A percentile compares a stretch with the other conserved stretches of the same genome.
Evolutionary conservation across 345 rosid genomes (phyloP).

Genomic region (Microthlaspi erraticum): DNA sequence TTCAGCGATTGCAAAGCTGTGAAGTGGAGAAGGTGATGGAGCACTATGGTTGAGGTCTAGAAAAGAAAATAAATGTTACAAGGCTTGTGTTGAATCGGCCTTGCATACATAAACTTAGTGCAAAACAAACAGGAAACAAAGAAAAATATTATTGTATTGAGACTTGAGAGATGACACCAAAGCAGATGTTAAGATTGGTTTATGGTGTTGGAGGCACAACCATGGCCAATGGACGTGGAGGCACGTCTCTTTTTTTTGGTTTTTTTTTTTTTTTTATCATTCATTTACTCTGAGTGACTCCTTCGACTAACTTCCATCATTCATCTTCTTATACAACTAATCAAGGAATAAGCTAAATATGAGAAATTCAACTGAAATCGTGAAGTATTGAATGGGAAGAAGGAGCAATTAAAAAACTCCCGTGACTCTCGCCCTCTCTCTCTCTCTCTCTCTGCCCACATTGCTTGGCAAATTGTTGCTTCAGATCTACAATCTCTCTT

Average conservation of each 20-base stretch:
- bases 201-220: slow-evolving; percentile 46
- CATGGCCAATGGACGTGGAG: slow-evolving; percentile 30
- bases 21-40: slow-evolving; percentile 37
- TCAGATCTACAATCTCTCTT: slow-evolving; percentile 38
- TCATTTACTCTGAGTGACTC: slow-evolving; percentile 30
- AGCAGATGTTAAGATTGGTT: slow-evolving; percentile 29
- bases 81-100: slow-evolving; percentile 23
- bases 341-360: background rate
- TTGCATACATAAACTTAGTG: background rate
- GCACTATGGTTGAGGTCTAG: slow-evolving; percentile 18
- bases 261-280: background rate
- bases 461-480: slow-evolving; percentile 23
- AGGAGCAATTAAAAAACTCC: slow-evolving; percentile 23
- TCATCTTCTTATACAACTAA: background rate
- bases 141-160: slow-evolving; percentile 8
- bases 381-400: slow-evolving; percentile 28
- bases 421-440: slow-evolving; percentile 35
- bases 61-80: slow-evolving; percentile 34
- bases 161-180: slow-evolving; percentile 32
- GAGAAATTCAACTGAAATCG: background rate
- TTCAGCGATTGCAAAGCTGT: slow-evolving; percentile 68
- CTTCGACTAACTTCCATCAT: background rate
- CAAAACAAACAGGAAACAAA: background rate
- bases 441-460: background rate
- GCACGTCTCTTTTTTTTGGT: slow-evolving; percentile 39